A percentile compares a stretch with the other conserved stretches of the same genome.
These are phyloP conservation scores for Amanita rimosa DNA, from an alignment of 768 basidiomycete genomes.

Conservation along the genomic window DNA sequence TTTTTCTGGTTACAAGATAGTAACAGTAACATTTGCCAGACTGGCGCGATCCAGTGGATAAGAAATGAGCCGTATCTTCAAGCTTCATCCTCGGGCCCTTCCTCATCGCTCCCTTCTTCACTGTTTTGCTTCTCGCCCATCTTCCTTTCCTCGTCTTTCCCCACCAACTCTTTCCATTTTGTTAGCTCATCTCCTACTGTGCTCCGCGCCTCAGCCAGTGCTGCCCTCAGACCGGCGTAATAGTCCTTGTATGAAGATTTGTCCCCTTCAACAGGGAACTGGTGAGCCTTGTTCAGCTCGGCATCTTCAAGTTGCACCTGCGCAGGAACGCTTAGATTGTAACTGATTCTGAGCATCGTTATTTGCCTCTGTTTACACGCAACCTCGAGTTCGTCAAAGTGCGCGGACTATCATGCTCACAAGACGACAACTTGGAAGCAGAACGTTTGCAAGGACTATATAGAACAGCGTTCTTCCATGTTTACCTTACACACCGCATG, in stretches of 20 bases:
- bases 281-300: background rate
- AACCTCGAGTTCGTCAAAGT: no score
- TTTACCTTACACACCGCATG: no score
- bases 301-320: no score
- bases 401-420: no score
- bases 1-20: no score
- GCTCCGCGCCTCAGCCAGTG: conserved; percentile 1
- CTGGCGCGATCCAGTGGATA: no score
- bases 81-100: background rate
- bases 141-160: conserved; percentile 5
- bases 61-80: no score
- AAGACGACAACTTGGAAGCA: no score
- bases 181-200: conserved; percentile 6
- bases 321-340: background rate
- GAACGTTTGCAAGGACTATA: no score
- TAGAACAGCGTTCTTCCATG: no score
- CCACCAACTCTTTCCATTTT: conserved; percentile 6
- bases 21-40: no score
- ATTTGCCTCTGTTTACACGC: background rate
- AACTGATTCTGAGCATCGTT: conserved; percentile 1
- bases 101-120: conserved; percentile 1
- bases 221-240: background rate
- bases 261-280: background rate
- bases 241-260: conserved; percentile 3
- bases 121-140: background rate